These are phyloP conservation scores for rapeseed (Brassica napus) DNA, from an alignment of 345 rosid genomes.

Conservation along the genomic window DNA sequence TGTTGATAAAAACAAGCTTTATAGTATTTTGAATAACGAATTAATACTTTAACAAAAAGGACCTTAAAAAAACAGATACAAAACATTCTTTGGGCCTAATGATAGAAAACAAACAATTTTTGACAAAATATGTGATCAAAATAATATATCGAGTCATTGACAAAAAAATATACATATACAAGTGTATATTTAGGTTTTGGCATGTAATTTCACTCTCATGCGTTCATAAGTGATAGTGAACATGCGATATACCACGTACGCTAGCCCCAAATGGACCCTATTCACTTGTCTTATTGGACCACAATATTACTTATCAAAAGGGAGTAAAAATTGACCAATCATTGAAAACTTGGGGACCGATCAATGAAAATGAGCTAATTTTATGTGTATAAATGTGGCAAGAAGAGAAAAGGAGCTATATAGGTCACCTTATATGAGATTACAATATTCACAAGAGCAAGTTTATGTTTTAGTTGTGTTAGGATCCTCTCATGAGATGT, in stretches of 20 bases:
- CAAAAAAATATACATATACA: not conserved
- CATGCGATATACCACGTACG: conserved; percentile 39
- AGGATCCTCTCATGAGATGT: conserved; percentile 29
- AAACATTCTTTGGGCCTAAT: conserved; percentile 28
- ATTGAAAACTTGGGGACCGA: conserved; percentile 38
- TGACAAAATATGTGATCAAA: conserved; percentile 11
- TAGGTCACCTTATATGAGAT: conserved; percentile 29
- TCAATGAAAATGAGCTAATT: conserved; percentile 24
- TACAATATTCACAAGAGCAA: conserved; percentile 21
- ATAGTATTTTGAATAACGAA: too few relatives aligned
- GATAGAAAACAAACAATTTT: conserved; percentile 8
- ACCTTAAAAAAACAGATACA: not conserved
- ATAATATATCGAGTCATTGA: not conserved
- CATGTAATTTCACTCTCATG: conserved; percentile 35
- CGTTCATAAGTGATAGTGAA: conserved; percentile 39
- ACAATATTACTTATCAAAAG: conserved; percentile 23
- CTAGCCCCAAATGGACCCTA: conserved; percentile 40
- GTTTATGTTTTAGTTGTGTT: conserved; percentile 20
- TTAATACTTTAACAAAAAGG: not conserved
- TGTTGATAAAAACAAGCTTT: too few relatives aligned
- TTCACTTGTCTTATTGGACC: conserved; percentile 38
- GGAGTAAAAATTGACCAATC: conserved; percentile 39
- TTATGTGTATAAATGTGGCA: conserved; percentile 32
- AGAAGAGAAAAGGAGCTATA: conserved; percentile 3
- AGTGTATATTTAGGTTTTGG: conserved; percentile 21